A percentile compares a stretch with the other conserved stretches of the same genome.
These are phyloP conservation scores for Calocera cornea DNA, from an alignment of 768 basidiomycete genomes.

Conservation along the genomic window DNA sequence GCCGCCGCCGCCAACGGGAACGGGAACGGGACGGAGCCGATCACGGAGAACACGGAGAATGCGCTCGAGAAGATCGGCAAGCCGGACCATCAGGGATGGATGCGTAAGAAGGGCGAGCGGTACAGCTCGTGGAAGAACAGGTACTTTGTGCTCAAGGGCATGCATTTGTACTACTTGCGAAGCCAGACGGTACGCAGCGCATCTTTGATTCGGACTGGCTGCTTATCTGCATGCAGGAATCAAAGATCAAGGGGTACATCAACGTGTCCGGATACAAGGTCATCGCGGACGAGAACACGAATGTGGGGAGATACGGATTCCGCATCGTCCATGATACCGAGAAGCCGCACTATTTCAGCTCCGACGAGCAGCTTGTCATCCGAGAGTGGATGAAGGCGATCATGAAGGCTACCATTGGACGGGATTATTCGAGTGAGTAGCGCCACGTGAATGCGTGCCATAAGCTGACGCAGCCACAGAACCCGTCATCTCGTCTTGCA, in stretches of 20 bases:
- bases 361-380: constrained; percentile 67
- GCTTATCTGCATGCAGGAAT: constrained; percentile 43
- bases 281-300: constrained; percentile 78
- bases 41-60: constrained; percentile 26
- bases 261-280: constrained; percentile 86
- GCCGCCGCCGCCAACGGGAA: background rate
- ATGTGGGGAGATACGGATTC: constrained; percentile 92
- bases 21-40: constrained; percentile 1
- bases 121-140: constrained; percentile 88
- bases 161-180: constrained; percentile 76
- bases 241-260: constrained; percentile 91
- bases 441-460: background rate
- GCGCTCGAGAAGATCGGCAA: constrained; percentile 83
- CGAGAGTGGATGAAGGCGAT: constrained; percentile 99
- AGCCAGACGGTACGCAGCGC: constrained; percentile 37
- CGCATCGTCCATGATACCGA: constrained; percentile 79
- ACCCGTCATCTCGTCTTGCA: constrained; percentile 90
- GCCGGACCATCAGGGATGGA: constrained; percentile 82
- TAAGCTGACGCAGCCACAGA: constrained; percentile 32
- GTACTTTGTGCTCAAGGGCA: constrained; percentile 86
- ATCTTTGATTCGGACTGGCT: background rate
- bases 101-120: constrained; percentile 88
- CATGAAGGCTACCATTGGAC: constrained; percentile 94
- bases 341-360: constrained; percentile 82
- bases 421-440: constrained; percentile 76